Base-by-base conservation (phyloP, 73 alveolate species). In the Urostyla sp. region DNA sequence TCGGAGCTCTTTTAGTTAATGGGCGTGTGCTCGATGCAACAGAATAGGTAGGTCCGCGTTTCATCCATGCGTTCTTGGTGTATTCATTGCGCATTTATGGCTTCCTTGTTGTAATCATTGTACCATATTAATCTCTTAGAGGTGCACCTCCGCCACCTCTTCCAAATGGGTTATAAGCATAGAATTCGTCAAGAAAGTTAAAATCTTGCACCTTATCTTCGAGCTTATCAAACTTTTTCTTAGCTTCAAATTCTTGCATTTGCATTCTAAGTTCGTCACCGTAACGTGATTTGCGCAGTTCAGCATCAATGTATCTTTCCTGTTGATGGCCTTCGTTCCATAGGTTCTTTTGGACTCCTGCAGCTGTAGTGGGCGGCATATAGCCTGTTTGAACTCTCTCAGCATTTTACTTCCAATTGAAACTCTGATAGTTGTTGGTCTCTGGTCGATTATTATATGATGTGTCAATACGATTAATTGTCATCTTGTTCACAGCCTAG, bases 131-230 rank as follows among this genome's bases (percentile, higher is more conserved):
- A 74, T 84, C 92, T 75, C 92, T 56, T 7, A 75, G 51, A 6
- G 92, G 88, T 10, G 92, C 92, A 0, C 92, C 92, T 30, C 78
- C 88, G 15, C 92, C 92, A 7, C 92, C 92, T 84, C 88, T 75
- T 5, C 92, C 92, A 59, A 84, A 84, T 0, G 88, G 88, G 49
- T 84, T 35, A 60, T 84, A 63, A 2, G 44, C 2, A 48, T 63
- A 63, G 30, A 38, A 63, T 23, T 63, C 79, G 44, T 63, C 79
- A 15, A 63, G 79, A 23, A 63, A 63, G 45, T 63, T 63, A 38
- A 43, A 50, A 24, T 63, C 79, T 4, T 57, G 20, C 2, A 63
- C 79, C 26, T 63, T 63, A 2, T 34, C 79, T 15, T 63, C 79
- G 2, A 63, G 13, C 31, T 63, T 2, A 3, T 4, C 13, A 11